These are phyloP conservation scores for Mycena amicta DNA, from an alignment of 768 basidiomycete genomes.

Conservation along the genomic window DNA sequence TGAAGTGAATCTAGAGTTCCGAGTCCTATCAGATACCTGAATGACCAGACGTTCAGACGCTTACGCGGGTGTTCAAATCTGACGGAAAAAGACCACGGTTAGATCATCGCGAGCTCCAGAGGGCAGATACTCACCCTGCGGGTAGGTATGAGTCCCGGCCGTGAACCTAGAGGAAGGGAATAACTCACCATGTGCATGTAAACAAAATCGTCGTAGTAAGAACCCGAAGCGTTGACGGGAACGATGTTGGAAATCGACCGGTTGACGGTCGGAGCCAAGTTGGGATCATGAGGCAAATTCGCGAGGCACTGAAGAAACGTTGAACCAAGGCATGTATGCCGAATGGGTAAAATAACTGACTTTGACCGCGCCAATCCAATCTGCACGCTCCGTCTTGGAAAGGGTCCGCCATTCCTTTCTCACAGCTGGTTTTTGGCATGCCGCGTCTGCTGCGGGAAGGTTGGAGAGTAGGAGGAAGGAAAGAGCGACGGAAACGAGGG, in stretches of 20 bases:
- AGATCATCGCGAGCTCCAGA: slow-evolving; percentile 2
- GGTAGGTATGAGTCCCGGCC: no score
- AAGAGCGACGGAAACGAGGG: no score
- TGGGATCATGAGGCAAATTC: slow-evolving; percentile 19
- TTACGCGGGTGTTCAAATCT: background rate
- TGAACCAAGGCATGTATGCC: background rate
- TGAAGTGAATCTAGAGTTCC: slow-evolving; percentile 19
- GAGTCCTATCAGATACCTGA: no score
- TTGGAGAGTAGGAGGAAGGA: no score
- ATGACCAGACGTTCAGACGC: no score
- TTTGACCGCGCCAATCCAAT: slow-evolving; percentile 24
- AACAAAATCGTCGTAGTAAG: slow-evolving; percentile 22
- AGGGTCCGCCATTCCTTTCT: slow-evolving; percentile 27
- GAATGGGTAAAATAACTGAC: slow-evolving; percentile 1
- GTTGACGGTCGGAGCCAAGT: slow-evolving; percentile 17
- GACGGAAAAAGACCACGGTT: no score
- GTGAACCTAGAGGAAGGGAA: background rate
- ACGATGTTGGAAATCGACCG: slow-evolving; percentile 13
- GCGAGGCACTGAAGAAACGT: slow-evolving; percentile 18
- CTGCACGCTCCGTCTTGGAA: slow-evolving; percentile 8
- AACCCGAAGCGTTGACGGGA: slow-evolving; percentile 21
- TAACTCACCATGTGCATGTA: slow-evolving; percentile 9
- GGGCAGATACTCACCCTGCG: slow-evolving; percentile 6
- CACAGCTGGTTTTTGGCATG: slow-evolving; percentile 19
- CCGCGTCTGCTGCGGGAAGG: background rate